phyloP scores from a whole-genome alignment of 805 yeast species.

The Kluyveromyces nonfermentans region DNA sequence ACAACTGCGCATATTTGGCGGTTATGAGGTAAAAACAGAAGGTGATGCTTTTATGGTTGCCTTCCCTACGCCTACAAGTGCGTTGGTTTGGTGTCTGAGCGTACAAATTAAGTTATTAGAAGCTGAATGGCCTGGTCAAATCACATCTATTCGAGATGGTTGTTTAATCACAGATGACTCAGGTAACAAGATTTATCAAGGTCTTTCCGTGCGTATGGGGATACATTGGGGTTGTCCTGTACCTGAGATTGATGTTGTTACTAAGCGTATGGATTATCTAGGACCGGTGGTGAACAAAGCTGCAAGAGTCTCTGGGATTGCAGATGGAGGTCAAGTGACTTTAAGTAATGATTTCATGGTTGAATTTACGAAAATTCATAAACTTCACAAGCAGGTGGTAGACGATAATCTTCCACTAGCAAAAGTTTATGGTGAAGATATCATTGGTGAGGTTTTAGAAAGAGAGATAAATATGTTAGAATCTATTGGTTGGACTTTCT shows the following conservation, averaged over 20 bases:
- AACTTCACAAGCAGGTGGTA: constrained; percentile 27
- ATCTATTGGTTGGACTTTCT: constrained; percentile 58
- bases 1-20: constrained; percentile 84
- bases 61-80: constrained; percentile 85
- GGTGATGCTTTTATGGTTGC: constrained; percentile 99
- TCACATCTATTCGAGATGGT: constrained; percentile 76
- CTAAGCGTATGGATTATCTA: constrained; percentile 95
- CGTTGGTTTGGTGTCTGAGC: constrained; percentile 87
- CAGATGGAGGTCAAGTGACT: constrained; percentile 97
- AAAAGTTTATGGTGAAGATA: constrained; percentile 38
- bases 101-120: constrained; percentile 76
- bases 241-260: constrained; percentile 87
- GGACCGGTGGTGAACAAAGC: constrained; percentile 98
- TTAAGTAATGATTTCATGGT: constrained; percentile 72
- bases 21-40: constrained; percentile 97
- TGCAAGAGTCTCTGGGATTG: constrained; percentile 85
- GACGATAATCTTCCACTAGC: constrained; percentile 22
- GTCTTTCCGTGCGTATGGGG: constrained; percentile 95
- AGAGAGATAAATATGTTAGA: constrained; percentile 55
- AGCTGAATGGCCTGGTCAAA: constrained; percentile 95
- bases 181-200: constrained; percentile 60
- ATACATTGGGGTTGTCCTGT: constrained; percentile 98
- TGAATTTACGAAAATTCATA: constrained; percentile 54
- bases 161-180: constrained; percentile 60
- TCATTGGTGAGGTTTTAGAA: constrained; percentile 48